Evolutionary conservation across 148 eudicot species (phyloP).

Genomic region (Rhododendron griersonianum): DNA sequence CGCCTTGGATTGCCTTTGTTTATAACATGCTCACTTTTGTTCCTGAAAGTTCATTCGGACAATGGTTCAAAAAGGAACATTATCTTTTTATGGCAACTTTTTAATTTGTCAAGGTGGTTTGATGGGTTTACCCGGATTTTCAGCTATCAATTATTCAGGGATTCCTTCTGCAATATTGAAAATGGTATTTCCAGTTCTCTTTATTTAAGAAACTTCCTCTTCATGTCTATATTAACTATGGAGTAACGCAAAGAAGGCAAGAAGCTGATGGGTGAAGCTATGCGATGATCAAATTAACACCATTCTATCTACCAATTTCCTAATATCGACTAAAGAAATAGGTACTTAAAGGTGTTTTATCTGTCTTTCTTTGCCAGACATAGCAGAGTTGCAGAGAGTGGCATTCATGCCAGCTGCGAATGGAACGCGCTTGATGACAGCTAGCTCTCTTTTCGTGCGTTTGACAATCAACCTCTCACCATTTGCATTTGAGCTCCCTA

Average conservation of each 20-base stretch:
- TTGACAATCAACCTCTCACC: slow-evolving; percentile 90
- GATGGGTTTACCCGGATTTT: background rate
- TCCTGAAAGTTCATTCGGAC: background rate
- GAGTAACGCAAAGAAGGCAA: background rate
- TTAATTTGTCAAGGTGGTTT: background rate
- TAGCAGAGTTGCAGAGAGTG: slow-evolving; percentile 59
- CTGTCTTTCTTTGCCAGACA: slow-evolving; percentile 38
- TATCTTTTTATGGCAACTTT: background rate
- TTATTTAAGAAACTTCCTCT: background rate
- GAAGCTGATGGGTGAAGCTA: background rate
- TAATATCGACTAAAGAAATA: background rate
- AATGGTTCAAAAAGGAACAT: background rate
- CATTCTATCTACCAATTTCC: background rate
- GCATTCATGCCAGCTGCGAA: slow-evolving; percentile 98
- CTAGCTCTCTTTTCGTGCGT: slow-evolving; percentile 77
- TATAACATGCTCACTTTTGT: background rate
- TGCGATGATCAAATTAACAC: background rate
- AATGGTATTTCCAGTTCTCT: background rate
- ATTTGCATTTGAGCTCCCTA: slow-evolving; percentile 92
- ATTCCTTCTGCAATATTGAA: background rate
- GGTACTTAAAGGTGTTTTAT: background rate
- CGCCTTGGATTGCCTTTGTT: background rate
- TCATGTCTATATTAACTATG: background rate
- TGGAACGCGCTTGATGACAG: slow-evolving; percentile 93
- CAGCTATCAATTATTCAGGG: background rate